Base-by-base conservation (phyloP, 1,284 basidiomycete genomes). In the Trichosporon sp. region DNA sequence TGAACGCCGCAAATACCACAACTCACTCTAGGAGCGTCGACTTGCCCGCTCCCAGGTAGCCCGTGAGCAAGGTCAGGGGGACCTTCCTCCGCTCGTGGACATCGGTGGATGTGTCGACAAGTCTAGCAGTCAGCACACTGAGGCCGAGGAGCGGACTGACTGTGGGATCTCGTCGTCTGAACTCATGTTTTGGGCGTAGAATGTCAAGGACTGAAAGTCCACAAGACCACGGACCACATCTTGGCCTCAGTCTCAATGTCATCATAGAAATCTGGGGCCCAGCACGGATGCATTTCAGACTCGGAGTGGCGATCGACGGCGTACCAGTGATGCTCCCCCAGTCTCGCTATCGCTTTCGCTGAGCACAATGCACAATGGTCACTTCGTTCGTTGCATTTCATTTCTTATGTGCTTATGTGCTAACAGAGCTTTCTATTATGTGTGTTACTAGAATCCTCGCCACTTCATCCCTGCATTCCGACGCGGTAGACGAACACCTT, bases 41-140 rank as follows among this genome's bases (percentile, higher is more conserved):
- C 81, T 96, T 96, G 34, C 93, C 93, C 7, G 81, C 78, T 4
- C 93, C 93, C 3, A 96, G 85, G 72, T 95, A 95, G 5, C 94
- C 94, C 63, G 89, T 92, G 62, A 96, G 89, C 65, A 95, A 88
- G 4, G 92, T 95, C 21, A 94, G 84, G 19, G 92, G 92, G 3
- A 95, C 89, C 60, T 86, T 78, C 16, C 67, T 66, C 19, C 75
- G 65, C 40, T 75, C 75, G 40, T 54, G 49, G 8, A 54, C 49
- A n/a, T 54, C 49, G 27, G 27, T 29, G 9, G 27, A 13, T 16
- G 49, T 31, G 49, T 54, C 49, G 8, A 54, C 49, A 16, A 54
- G 49, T 27, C 49, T 54, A 8, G 8, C 4, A 3, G 49, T 54
- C 10, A 54, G 25, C 49, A n/a, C 16, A 9, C 11, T 9, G 14